Evolutionary conservation across 495 filamentous ascomycete species (phyloP), one percentile per base, ranked within the genome.

Genomic region (Aspergillus haitiensis): DNA sequence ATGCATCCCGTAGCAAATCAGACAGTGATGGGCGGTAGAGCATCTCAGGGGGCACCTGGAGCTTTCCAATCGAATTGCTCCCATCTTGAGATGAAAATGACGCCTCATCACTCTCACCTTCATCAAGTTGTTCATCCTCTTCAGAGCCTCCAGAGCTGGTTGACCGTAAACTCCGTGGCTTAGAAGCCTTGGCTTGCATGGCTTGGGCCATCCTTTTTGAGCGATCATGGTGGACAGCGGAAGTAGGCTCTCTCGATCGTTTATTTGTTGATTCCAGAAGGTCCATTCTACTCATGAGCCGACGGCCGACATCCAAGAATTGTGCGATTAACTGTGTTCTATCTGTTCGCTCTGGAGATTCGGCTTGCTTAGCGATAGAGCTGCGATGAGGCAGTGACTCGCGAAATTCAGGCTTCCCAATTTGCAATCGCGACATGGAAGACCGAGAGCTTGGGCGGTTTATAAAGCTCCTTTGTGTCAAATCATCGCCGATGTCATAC

Each of bases 1-100:
- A 79, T 13, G 84, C 85, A 67, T 88, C 82, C 34, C 78, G 75
- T 11, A 83, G 65, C 56, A 87, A 64, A 62, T 86, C 81, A 1
- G 82, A 82, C 37, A 82, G 72, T 16, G 84, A 80, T 1, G 81
- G 84, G 40, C 75, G 70, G 60, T 81, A 81, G 6, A 83, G 60
- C 56, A 81, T 67, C 56, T 81, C 74, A 0, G 67, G 74, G 15
- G 66, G 70, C 11, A 67, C 54, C 21, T 72, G 59, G 53, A 64
- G 65, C 52, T 70, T 70, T 27, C 67, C 70, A 56, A 72, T 54
- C 21, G 57, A 61, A 34, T 71, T 71, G 44, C 68, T 67, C 2
- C 65, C 67, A 46, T 67, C 60, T 21, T 66, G 53, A 27, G 70
- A 66, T 0, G 65, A 69, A 5, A 61, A 40, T 18, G 64, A 67